Conservation (phyloP, 768 basidiomycete species). For the Termitomyces sp. region DNA sequence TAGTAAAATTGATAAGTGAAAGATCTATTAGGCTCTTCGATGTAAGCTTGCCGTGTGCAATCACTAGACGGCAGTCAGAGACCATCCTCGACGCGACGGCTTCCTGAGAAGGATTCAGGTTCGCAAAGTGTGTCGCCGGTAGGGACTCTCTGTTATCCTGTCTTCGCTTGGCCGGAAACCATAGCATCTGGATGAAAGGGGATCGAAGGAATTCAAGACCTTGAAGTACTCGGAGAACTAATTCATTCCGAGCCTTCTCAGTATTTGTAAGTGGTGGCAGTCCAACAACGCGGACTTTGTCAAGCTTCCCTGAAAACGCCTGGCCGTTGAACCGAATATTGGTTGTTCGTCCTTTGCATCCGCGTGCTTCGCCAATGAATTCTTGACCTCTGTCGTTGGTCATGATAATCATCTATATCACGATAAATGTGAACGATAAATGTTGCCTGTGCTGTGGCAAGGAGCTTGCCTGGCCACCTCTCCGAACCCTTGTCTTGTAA, state of each 20-base stretch:
- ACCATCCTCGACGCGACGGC: slow-evolving; percentile 34
- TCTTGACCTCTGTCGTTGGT: slow-evolving; percentile 27
- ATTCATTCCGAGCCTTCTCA: slow-evolving; percentile 34
- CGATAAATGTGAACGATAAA: background rate
- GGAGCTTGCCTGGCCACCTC: slow-evolving; percentile 30
- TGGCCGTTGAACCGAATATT: slow-evolving; percentile 23
- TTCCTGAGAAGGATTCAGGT: slow-evolving; percentile 35
- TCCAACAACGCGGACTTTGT: slow-evolving; percentile 37
- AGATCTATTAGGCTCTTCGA: background rate
- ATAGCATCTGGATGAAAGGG: slow-evolving; percentile 33
- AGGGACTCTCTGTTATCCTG: background rate
- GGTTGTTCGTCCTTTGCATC: slow-evolving; percentile 31
- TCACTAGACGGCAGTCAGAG: slow-evolving; percentile 24
- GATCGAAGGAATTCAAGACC: slow-evolving; percentile 26
- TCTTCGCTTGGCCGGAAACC: slow-evolving; percentile 28
- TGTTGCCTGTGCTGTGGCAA: background rate
- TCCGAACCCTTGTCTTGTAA: slow-evolving; percentile 38
- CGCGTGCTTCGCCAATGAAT: slow-evolving; percentile 27
- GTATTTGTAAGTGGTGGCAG: slow-evolving; percentile 34
- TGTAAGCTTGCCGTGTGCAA: slow-evolving; percentile 32
- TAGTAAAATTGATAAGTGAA: slow-evolving; percentile 9
- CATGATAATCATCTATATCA: slow-evolving; percentile 25
- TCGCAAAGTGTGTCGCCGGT: background rate
- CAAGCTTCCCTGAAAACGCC: slow-evolving; percentile 19
- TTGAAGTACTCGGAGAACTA: slow-evolving; percentile 33